Evolutionary conservation across 192 early-diverging fungal species (phyloP), one percentile per base, ranked within the genome.

Genomic region (Coemansia sp.): DNA sequence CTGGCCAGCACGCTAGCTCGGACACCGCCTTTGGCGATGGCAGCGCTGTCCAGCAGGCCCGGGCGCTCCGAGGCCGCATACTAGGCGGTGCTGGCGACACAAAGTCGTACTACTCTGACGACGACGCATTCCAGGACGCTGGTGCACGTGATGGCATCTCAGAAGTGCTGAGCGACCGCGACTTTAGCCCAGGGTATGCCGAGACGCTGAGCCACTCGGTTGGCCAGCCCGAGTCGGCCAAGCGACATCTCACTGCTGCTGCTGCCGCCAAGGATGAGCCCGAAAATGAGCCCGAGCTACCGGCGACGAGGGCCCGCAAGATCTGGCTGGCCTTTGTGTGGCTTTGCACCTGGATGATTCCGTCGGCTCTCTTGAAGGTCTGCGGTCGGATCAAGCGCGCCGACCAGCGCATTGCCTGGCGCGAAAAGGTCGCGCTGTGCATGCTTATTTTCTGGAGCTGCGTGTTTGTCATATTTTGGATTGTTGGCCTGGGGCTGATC

Each of bases 361-460:
- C 96, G n/a, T 83, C 83, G 24, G 62, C 60, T 17, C 83, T 76
- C 21, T 60, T 98, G 36, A 53, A 37, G 14, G 83, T 70, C 62
- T 89, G 91, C 65, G 92, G 92, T 21, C 82, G 88, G 29, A 92
- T 95, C 86, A 84, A 87, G 68, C 84, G 86, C 41, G 81, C 75
- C 17, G 91, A 93, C 65, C 82, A 93, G 54, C 90, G 86, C 39
- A 85, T 92, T 78, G 97, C 97, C 8, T 99, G 97, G 97, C 86
- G 97, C 56, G 97, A 99, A 70, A 98, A 99, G 72, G 84, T 96
- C 8, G 91, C 97, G 1, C 82, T 99, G 26, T 94, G 93, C 64
- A 63, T 91, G 60, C 73, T 98, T 56, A 93, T 97, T 36, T 79
- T 88, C 18, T 83, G 93, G 39, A 67, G 95, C 56, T 92, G 90